These are phyloP conservation scores for Chlorociboria aeruginascens DNA, from an alignment of 495 filamentous ascomycete genomes.

Conservation along the genomic window DNA sequence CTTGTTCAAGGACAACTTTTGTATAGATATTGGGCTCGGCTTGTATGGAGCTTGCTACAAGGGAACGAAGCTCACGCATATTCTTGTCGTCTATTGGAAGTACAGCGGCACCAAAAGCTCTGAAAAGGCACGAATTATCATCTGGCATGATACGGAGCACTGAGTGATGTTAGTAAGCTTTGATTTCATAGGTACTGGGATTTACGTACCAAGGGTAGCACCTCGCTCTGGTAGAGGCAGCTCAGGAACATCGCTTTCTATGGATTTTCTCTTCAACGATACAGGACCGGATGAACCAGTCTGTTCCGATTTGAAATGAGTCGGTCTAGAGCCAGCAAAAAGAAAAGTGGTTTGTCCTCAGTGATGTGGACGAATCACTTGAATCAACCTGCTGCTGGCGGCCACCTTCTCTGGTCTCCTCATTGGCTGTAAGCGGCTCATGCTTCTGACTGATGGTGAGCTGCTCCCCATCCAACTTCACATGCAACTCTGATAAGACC, in stretches of 20 bases:
- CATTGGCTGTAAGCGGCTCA: not conserved
- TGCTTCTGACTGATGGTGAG: conserved; percentile 17
- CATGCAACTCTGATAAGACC: conserved; percentile 38
- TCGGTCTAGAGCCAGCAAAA: not conserved
- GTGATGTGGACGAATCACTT: not conserved
- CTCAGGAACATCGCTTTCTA: conserved; percentile 52
- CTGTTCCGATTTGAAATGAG: not conserved
- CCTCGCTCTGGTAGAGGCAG: conserved; percentile 47
- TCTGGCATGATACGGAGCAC: conserved; percentile 94
- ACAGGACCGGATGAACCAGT: conserved; percentile 6
- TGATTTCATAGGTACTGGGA: not conserved
- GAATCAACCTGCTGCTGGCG: not conserved
- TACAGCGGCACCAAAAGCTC: conserved; percentile 71
- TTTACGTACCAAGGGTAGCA: conserved; percentile 37
- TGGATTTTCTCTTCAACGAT: conserved; percentile 14
- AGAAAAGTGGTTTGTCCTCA: not conserved
- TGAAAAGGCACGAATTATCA: conserved; percentile 92
- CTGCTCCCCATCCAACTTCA: conserved; percentile 65
- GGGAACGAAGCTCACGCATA: conserved; percentile 64
- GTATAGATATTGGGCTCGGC: conserved; percentile 57
- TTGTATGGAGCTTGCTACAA: conserved; percentile 73
- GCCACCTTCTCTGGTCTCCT: not conserved
- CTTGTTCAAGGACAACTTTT: conserved; percentile 63
- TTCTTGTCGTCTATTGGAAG: conserved; percentile 51
- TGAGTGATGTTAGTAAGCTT: conserved; percentile 10